Base-by-base conservation (phyloP, 352 stramenopile genomes). In the Phytophthora multivora region DNA sequence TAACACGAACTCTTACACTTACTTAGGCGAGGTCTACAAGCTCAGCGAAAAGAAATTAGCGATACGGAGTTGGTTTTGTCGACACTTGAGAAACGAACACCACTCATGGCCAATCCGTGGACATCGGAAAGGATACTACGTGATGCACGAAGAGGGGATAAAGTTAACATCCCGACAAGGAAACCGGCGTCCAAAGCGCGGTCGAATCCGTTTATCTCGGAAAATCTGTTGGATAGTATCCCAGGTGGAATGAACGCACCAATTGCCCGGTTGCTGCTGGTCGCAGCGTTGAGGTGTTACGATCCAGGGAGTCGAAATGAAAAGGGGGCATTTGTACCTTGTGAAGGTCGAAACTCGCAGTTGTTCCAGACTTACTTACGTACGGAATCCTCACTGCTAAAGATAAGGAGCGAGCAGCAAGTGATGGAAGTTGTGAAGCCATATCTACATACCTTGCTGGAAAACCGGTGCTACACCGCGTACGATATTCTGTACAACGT, bases 401-500 rank as follows among this genome's bases (percentile, higher is more conserved):
- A 88, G 77, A 87, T 88, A 56, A 75, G 78, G 15, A 69, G 61
- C 3, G 80, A 91, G 19, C 78, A 86, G n/a, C 51, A 77, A 41
- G 76, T 69, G 4, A 76, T 76, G 38, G 69, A 84, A 56, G 66
- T 70, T 13, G 51, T 71, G 0, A 75, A 79, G 16, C 71, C 66
- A 16, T 73, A 75, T 42, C 35, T 82, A 0, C 49, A 70, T 11
- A 71, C 58, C 2, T 23, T 91, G 19, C 58, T 69, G 0, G 62
- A 86, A 12, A 83, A 86, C 16, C 47, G 62, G 2, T 89, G 79
- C 42, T 88, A 74, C 23, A 83, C 69, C 1, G 76, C 59, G 8
- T 82, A 78, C 31, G 80, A 91, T 46, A 59, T 91, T 36, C 66
- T 91, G 30, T 79, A 80, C 56, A 83, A 78, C 30, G 67, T 77